Conservation (phyloP, 371 early-diverging fungal species). For the Vittaforma corneae region DNA sequence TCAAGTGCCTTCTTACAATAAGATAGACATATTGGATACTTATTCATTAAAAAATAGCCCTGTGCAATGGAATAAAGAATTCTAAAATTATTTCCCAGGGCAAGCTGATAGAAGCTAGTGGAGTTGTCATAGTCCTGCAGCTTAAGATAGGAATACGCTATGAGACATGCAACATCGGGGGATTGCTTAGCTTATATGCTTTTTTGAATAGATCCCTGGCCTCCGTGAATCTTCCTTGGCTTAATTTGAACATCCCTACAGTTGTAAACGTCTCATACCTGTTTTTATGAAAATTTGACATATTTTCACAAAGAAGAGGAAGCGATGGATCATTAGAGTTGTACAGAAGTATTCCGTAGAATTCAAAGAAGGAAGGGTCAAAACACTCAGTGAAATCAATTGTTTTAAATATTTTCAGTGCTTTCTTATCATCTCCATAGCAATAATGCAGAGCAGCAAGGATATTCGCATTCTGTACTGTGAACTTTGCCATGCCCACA, state of each 20-base stretch:
- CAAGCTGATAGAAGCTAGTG: not conserved
- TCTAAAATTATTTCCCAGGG: not conserved
- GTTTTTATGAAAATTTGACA: not conserved
- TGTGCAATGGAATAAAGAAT: not conserved
- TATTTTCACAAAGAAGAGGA: not conserved
- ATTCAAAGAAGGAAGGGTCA: not conserved
- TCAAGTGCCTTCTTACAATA: not conserved
- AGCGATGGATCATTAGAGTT: not conserved
- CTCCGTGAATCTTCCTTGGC: not conserved
- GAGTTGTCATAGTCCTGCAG: not conserved
- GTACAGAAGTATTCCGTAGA: no score
- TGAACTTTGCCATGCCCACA: not conserved
- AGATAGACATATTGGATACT: not conserved
- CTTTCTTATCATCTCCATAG: slow-evolving; percentile 33
- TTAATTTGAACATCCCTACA: not conserved
- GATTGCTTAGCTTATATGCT: not conserved
- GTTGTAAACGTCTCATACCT: not conserved
- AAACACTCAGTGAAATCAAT: not conserved
- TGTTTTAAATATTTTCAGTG: slow-evolving; percentile 31
- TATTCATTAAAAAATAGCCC: not conserved
- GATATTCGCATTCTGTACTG: slow-evolving; percentile 26
- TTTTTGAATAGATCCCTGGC: not conserved
- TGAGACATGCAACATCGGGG: not conserved
- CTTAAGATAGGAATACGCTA: not conserved
- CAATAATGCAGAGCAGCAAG: slow-evolving; percentile 43